These are phyloP conservation scores for Naganishia albida DNA, from an alignment of 1,284 basidiomycete species.

Conservation along the genomic window DNA sequence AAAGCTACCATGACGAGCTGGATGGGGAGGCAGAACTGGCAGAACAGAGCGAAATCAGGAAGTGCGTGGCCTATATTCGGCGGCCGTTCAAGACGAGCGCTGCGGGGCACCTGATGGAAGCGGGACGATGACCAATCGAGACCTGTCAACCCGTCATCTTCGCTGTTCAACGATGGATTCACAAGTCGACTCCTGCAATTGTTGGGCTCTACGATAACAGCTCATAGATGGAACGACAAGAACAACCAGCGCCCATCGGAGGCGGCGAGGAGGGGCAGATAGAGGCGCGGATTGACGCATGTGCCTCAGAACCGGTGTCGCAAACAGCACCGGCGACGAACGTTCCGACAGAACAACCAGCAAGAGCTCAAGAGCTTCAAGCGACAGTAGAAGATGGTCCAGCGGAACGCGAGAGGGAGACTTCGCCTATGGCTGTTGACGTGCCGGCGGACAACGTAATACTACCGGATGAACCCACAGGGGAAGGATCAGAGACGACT, in stretches of 20 bases:
- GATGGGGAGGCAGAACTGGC: too few species aligned
- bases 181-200: background rate
- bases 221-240: background rate
- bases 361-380: background rate
- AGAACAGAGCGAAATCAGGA: too few species aligned
- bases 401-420: background rate
- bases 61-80: too few species aligned
- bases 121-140: slow-evolving; percentile 14
- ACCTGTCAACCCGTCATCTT: slow-evolving; percentile 1
- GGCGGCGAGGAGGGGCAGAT: background rate
- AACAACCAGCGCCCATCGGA: background rate
- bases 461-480: too few species aligned
- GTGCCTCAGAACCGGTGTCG: background rate
- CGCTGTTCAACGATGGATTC: background rate
- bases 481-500: background rate
- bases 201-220: background rate
- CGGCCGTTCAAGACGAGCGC: background rate
- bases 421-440: background rate
- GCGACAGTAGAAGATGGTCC: slow-evolving; percentile 20
- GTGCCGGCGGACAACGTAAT: background rate
- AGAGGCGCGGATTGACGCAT: background rate
- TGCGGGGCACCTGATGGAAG: slow-evolving; percentile 4
- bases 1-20: too few species aligned
- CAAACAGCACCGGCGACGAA: background rate
- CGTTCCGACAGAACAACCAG: background rate